Percentiles rank a stretch among this genome's conserved stretches.
Conservation (phyloP, 768 basidiomycete species). For the Pleurotus tuber-regium region DNA sequence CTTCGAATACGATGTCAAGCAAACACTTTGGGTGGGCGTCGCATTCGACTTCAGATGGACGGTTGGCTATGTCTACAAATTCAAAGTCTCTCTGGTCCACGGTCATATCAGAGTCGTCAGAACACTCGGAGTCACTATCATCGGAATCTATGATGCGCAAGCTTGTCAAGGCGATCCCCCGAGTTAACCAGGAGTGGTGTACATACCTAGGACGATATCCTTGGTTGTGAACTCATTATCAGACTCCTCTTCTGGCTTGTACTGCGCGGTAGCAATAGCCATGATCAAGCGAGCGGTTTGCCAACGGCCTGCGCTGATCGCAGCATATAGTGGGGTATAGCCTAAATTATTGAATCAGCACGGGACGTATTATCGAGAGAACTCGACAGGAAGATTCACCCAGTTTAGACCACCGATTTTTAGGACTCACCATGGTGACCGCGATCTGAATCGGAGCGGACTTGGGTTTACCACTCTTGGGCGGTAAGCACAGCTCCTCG, state of each 20-base stretch:
- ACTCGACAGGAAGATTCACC: not conserved
- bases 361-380: not conserved
- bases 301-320: slow-evolving; percentile 49
- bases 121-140: slow-evolving; percentile 38
- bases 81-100: slow-evolving; percentile 35
- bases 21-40: slow-evolving; percentile 40
- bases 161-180: too few species aligned
- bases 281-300: slow-evolving; percentile 57
- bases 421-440: slow-evolving; percentile 25
- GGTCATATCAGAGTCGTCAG: slow-evolving; percentile 35
- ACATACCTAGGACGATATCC: slow-evolving; percentile 33
- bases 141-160: slow-evolving; percentile 10
- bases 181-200: too few species aligned
- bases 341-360: slow-evolving; percentile 25
- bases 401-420: slow-evolving; percentile 8
- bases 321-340: slow-evolving; percentile 48
- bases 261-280: slow-evolving; percentile 55
- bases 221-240: slow-evolving; percentile 31
- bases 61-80: slow-evolving; percentile 53
- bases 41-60: slow-evolving; percentile 41
- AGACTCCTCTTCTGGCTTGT: slow-evolving; percentile 35
- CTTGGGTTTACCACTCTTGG: slow-evolving; percentile 23
- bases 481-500: slow-evolving; percentile 50
- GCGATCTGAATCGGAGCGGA: slow-evolving; percentile 41
- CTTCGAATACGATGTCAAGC: slow-evolving; percentile 6